These are phyloP conservation scores for Trifolium fragiferum DNA, from an alignment of 306 rosid genomes.

Conservation along the genomic window DNA sequence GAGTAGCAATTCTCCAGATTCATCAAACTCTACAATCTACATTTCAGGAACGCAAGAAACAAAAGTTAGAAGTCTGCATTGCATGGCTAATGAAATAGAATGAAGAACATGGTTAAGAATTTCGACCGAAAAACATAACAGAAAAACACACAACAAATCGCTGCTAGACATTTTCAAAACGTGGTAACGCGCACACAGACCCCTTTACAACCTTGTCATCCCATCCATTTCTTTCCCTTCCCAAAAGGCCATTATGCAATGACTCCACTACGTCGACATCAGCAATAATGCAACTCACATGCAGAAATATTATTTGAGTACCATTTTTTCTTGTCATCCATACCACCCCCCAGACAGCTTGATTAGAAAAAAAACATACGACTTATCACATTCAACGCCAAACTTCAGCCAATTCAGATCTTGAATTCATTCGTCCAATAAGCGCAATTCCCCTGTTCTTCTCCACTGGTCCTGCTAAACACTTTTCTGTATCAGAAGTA, in stretches of 20 bases:
- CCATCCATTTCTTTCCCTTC: constrained; percentile 16
- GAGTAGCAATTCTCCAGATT: constrained; percentile 30
- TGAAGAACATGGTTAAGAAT: constrained; percentile 43
- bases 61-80: constrained; percentile 45
- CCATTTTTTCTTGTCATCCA: constrained; percentile 13
- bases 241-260: constrained; percentile 22
- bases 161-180: constrained; percentile 37
- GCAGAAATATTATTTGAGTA: constrained; percentile 29
- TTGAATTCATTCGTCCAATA: constrained; percentile 69
- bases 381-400: constrained; percentile 73
- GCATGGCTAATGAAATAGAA: constrained; percentile 46
- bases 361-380: constrained; percentile 20
- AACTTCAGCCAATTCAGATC: constrained; percentile 81
- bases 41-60: constrained; percentile 20
- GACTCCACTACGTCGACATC: constrained; percentile 31
- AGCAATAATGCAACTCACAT: constrained; percentile 34
- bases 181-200: constrained; percentile 39
- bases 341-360: constrained; percentile 1
- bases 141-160: constrained; percentile 54
- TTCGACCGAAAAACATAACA: constrained; percentile 42
- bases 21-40: constrained; percentile 37
- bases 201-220: constrained; percentile 43
- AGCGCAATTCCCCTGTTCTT: constrained; percentile 63
- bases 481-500: constrained; percentile 47
- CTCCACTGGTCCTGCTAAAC: constrained; percentile 52